A percentile compares a stretch with the other conserved stretches of the same genome.
Conservation (phyloP, 129 eudicot species). For the Sambucus nigra region DNA sequence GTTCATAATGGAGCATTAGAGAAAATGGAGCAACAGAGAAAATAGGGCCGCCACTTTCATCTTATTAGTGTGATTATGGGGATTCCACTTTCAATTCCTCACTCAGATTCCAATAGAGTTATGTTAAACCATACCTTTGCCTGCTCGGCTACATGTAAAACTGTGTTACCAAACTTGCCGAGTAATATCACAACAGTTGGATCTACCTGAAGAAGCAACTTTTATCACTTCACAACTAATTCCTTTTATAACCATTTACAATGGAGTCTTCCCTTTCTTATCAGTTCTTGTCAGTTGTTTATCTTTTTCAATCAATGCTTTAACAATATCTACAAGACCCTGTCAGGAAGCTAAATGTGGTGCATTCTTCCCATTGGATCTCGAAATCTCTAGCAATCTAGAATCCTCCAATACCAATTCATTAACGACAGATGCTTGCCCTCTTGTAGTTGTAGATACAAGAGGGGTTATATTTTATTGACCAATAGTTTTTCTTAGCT, state of each 20-base stretch:
- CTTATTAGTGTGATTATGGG: too few relatives aligned
- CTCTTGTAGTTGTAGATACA: constrained; percentile 28
- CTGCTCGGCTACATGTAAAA: constrained; percentile 27
- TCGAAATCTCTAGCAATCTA: constrained; percentile 22
- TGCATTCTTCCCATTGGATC: constrained; percentile 32
- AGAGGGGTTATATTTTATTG: constrained; percentile 29
- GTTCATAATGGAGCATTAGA: too few relatives aligned
- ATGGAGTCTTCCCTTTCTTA: constrained; percentile 29
- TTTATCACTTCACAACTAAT: constrained; percentile 24
- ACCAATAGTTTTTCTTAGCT: constrained; percentile 21
- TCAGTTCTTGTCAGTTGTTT: constrained; percentile 27
- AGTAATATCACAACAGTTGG: constrained; percentile 28
- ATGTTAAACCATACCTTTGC: constrained; percentile 17
- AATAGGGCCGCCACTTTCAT: too few relatives aligned
- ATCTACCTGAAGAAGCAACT: constrained; percentile 25
- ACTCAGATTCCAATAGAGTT: too few relatives aligned
- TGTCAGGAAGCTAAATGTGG: constrained; percentile 27
- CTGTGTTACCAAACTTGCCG: constrained; percentile 31
- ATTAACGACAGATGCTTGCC: constrained; percentile 26
- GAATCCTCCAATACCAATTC: constrained; percentile 26
- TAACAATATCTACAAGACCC: constrained; percentile 21
- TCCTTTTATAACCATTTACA: constrained; percentile 29
- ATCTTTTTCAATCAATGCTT: constrained; percentile 21
- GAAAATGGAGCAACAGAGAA: too few relatives aligned
- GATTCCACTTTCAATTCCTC: too few relatives aligned